phyloP scores from a whole-genome alignment of 2,329 filamentous ascomycete genomes.

The Penicillium sp. region DNA sequence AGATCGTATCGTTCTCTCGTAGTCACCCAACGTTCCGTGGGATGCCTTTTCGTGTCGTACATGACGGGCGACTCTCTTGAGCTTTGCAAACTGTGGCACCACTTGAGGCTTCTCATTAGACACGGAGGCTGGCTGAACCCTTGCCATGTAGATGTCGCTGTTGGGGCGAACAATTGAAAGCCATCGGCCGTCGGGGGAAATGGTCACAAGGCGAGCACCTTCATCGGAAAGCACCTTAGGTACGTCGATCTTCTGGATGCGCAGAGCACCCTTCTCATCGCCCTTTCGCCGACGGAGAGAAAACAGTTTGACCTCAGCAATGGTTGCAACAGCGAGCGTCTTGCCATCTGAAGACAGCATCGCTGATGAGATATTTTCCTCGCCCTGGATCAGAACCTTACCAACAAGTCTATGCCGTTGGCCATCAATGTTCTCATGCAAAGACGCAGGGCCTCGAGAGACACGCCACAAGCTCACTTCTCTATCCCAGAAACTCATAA shows the following conservation, averaged over 20 bases:
- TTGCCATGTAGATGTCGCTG: conserved; percentile 49
- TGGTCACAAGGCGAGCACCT: conserved; percentile 58
- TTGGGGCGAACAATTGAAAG: conserved; percentile 50
- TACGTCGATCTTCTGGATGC: conserved; percentile 61
- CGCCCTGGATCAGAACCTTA: conserved; percentile 58
- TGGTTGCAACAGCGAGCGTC: conserved; percentile 67
- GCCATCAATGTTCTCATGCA: conserved; percentile 35
- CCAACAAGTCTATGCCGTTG: conserved; percentile 49
- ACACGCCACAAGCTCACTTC: conserved; percentile 76
- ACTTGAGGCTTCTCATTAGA: conserved; percentile 37
- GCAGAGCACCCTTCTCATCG: conserved; percentile 52
- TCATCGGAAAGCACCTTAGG: conserved; percentile 48
- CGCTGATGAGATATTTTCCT: conserved; percentile 72
- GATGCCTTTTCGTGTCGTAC: conserved; percentile 39
- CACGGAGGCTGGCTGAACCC: conserved; percentile 37
- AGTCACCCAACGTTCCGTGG: conserved; percentile 63
- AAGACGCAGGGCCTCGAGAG: conserved; percentile 40
- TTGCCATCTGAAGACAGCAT: conserved; percentile 63
- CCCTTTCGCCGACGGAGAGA: conserved; percentile 50
- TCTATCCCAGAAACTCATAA: conserved; percentile 87
- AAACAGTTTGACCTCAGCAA: conserved; percentile 68
- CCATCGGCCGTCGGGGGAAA: conserved; percentile 43
- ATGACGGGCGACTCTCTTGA: conserved; percentile 33
- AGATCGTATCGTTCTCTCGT: conserved; percentile 67
- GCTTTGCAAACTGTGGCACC: conserved; percentile 38